A percentile compares a stretch with the other conserved stretches of the same genome.
phyloP scores from a whole-genome alignment of 176 grass and related monocot species.

The Echinochloa phyllopogon region DNA sequence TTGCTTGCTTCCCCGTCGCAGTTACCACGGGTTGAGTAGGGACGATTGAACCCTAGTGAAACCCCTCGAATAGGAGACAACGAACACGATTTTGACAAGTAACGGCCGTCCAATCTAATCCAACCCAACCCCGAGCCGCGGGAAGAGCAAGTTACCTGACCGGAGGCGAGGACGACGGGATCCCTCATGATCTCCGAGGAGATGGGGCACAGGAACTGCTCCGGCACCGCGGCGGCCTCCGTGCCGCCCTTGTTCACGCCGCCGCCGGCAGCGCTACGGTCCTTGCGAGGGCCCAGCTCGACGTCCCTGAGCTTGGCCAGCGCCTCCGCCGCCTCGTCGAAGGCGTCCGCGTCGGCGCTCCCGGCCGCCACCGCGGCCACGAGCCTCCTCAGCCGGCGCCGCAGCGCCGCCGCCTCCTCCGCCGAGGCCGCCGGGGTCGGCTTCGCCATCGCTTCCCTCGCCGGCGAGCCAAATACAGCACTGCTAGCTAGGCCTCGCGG shows the following conservation, averaged over 20 bases:
- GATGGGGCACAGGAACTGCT: slow-evolving; percentile 79
- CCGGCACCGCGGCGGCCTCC: slow-evolving; percentile 40
- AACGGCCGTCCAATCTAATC: not conserved
- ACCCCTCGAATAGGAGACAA: not conserved
- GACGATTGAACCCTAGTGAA: not conserved
- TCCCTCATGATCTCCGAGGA: slow-evolving; percentile 84
- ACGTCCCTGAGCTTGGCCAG: slow-evolving; percentile 56
- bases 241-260: not conserved
- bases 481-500: not conserved
- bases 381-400: slow-evolving; percentile 50
- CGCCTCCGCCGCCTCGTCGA: slow-evolving; percentile 55
- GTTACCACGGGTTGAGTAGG: not conserved
- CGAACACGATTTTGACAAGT: not conserved
- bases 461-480: not conserved
- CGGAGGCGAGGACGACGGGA: slow-evolving; percentile 77
- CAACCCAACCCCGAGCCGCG: not conserved
- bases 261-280: not conserved
- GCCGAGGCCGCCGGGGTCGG: slow-evolving; percentile 40
- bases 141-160: slow-evolving; percentile 51
- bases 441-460: slow-evolving; percentile 15
- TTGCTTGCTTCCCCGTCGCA: not conserved
- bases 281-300: slow-evolving; percentile 40
- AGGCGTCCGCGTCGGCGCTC: slow-evolving; percentile 44
- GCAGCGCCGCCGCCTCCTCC: slow-evolving; percentile 49
- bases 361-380: slow-evolving; percentile 50